phyloP scores from a whole-genome alignment of 805 yeast genomes.

The Yarrowia sp. region DNA sequence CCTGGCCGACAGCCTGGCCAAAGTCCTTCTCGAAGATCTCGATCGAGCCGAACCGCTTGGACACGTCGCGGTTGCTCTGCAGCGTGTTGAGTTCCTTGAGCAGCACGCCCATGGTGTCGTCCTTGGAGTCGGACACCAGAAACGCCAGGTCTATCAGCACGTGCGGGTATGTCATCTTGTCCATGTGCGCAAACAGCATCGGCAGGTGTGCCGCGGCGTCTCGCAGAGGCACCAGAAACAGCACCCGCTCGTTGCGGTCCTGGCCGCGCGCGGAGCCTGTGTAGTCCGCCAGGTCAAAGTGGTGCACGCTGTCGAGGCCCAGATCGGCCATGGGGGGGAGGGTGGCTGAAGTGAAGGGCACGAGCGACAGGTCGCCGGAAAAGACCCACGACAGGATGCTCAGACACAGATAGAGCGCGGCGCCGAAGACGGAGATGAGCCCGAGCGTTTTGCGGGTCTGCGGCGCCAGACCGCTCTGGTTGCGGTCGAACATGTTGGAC shows the following conservation, averaged over 20 bases:
- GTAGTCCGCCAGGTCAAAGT: slow-evolving; percentile 68
- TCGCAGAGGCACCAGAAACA: slow-evolving; percentile 85
- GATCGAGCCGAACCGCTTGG: slow-evolving; percentile 74
- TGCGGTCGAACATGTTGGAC: slow-evolving; percentile 22
- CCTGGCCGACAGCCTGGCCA: slow-evolving; percentile 92
- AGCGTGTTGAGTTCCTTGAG: slow-evolving; percentile 54
- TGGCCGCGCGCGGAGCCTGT: slow-evolving; percentile 71
- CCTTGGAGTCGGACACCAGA: slow-evolving; percentile 85
- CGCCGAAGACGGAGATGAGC: slow-evolving; percentile 3
- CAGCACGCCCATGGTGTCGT: slow-evolving; percentile 75
- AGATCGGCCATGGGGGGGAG: slow-evolving; percentile 22
- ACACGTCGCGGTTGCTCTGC: slow-evolving; percentile 62
- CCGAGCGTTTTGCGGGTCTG: slow-evolving; percentile 8
- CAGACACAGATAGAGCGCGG: slow-evolving; percentile 9
- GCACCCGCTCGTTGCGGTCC: slow-evolving; percentile 72
- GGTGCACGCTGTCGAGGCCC: slow-evolving; percentile 47
- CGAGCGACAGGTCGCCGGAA: slow-evolving; percentile 20
- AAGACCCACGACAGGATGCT: slow-evolving; percentile 23
- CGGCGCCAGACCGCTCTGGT: not conserved
- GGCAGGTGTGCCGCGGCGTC: slow-evolving; percentile 90
- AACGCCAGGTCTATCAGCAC: slow-evolving; percentile 79
- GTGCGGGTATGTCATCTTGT: slow-evolving; percentile 81
- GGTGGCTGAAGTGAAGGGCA: slow-evolving; percentile 15
- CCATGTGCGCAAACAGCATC: slow-evolving; percentile 81
- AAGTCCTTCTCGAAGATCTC: slow-evolving; percentile 89